Evolutionary conservation across 1,284 basidiomycete species (phyloP), one percentile per base, ranked within the genome.

Genomic region (Pseudozyma thailandica): DNA sequence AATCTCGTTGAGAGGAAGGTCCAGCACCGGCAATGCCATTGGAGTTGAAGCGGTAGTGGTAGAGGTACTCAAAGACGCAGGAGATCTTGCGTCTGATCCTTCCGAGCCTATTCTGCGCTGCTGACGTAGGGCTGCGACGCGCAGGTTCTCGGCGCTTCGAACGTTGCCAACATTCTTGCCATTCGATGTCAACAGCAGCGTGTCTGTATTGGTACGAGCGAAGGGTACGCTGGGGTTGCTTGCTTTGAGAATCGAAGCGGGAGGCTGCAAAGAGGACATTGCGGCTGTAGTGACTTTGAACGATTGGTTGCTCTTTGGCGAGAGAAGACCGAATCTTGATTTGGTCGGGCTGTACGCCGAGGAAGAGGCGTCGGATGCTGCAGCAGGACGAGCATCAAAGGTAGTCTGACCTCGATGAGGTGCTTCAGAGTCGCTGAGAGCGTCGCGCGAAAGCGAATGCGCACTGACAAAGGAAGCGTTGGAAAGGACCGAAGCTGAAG

Each of bases 391-490:
- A 13, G n/a, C 20, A 13, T 61, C 62, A 23, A 44, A 54, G 57
- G 23, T 21, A 4, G 46, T 38, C 23, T 35, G 44, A 10, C 30
- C 45, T n/a, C 65, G 41, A 6, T 48, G 35, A 9, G 48, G 35
- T 3, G 60, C 43, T 16, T 74, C 74, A 2, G 61, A 44, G n/a
- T 74, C 74, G 63, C 62, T 69, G 20, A 68, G 37, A 6, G 53
- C 54, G 26, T 57, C 55, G 25, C 54, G 47, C 1, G 51, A 30
- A 12, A 69, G 16, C 2, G 69, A 73, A 5, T 61, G 52, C 18
- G 72, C 72, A 31, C 70, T 73, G 44, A 62, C 58, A 43, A 57
- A 75, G 35, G 66, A 66, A 15, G 48, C 48, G 21, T 72, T 65
- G 33, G 62, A 65, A 16, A 58, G 26, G 31, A 72, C 50, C 5